phyloP scores from a whole-genome alignment of 2,329 filamentous ascomycete genomes.

The Colletotrichum sp. region DNA sequence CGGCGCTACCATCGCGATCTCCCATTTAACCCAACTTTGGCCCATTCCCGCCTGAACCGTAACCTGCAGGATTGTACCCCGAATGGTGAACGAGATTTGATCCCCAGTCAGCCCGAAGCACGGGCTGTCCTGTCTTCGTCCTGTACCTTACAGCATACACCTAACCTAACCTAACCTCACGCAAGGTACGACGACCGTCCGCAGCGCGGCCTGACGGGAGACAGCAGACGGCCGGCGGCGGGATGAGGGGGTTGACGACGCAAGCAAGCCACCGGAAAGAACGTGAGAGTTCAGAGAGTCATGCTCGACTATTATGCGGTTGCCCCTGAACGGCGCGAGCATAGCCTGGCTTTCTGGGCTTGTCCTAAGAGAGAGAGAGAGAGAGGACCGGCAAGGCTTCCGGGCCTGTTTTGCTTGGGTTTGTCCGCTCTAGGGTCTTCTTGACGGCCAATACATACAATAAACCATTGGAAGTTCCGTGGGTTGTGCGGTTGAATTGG shows the following conservation, averaged over 20 bases:
- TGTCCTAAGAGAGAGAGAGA: background rate
- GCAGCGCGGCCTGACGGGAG: background rate
- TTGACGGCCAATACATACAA: background rate
- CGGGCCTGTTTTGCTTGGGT: background rate
- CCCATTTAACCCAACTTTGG: background rate
- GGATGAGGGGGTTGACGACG: background rate
- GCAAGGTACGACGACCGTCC: background rate
- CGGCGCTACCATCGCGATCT: conserved; percentile 15
- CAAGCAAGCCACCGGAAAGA: background rate
- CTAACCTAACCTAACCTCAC: background rate
- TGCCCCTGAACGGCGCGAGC: conserved; percentile 9
- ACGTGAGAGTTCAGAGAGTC: background rate
- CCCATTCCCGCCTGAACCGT: conserved; percentile 6
- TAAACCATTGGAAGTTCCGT: background rate
- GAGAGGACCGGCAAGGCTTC: background rate
- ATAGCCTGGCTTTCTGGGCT: background rate
- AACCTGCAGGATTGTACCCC: background rate
- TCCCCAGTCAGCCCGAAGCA: background rate
- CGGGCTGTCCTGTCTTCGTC: background rate
- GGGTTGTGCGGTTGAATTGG: background rate
- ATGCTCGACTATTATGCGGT: background rate
- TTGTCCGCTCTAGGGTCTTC: background rate
- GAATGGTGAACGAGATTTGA: background rate
- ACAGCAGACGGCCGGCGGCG: background rate
- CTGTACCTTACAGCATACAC: background rate